Conservation (phyloP, 2,329 filamentous ascomycete species). For the Epichloe glyceriae region DNA sequence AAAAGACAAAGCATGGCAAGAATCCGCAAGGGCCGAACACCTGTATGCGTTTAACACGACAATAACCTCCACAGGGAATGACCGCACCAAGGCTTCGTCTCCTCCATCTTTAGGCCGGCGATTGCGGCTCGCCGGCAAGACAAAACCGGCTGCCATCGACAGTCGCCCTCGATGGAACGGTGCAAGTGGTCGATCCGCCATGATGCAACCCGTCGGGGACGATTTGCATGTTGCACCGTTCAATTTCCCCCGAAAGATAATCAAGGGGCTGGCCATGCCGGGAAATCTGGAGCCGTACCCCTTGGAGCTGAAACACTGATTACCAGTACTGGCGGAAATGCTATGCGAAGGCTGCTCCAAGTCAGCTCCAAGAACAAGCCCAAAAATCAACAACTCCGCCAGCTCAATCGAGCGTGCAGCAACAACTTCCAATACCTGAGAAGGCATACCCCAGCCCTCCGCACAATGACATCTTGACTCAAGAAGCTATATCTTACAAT, state of each 20-base stretch:
- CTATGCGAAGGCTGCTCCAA: slow-evolving; percentile 21
- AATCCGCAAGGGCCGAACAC: neutral
- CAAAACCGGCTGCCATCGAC: slow-evolving; percentile 25
- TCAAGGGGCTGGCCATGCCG: slow-evolving; percentile 23
- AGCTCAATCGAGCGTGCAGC: neutral
- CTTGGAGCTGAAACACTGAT: slow-evolving; percentile 21
- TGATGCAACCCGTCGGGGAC: slow-evolving; percentile 53
- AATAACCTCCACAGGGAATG: slow-evolving; percentile 13
- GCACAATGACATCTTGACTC: slow-evolving; percentile 14
- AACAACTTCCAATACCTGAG: slow-evolving; percentile 5
- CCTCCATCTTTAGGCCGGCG: slow-evolving; percentile 21
- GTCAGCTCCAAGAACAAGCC: slow-evolving; percentile 4
- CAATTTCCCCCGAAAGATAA: slow-evolving; percentile 38
- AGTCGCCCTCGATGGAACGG: slow-evolving; percentile 56
- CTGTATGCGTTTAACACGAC: slow-evolving; percentile 1
- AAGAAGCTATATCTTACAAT: slow-evolving; percentile 8
- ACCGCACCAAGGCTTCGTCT: slow-evolving; percentile 13
- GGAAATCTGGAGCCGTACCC: slow-evolving; percentile 7
- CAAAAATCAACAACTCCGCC: neutral
- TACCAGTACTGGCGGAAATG: slow-evolving; percentile 12
- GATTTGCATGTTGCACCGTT: slow-evolving; percentile 43
- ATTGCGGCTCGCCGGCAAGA: slow-evolving; percentile 20
- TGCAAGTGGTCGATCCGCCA: slow-evolving; percentile 52
- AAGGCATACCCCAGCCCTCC: slow-evolving; percentile 23
- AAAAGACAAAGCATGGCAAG: neutral